phyloP scores from a whole-genome alignment of 306 rosid genomes.

The Mimosa bimucronata region DNA sequence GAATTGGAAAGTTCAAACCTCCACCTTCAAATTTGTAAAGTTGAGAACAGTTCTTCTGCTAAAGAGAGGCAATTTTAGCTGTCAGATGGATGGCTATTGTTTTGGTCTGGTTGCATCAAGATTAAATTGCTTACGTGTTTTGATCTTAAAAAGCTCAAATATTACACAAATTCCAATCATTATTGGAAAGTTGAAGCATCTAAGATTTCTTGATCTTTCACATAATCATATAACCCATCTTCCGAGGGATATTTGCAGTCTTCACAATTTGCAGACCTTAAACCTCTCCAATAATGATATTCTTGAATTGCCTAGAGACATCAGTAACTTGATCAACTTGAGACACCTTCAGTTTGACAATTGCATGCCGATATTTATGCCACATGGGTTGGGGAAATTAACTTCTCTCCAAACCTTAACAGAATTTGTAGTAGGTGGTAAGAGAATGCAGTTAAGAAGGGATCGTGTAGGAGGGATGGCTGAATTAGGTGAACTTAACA shows the following conservation, averaged over 20 bases:
- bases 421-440: not conserved
- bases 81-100: not conserved
- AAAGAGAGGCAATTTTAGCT: not conserved
- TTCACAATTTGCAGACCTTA: not conserved
- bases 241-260: not conserved
- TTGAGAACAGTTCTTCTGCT: not conserved
- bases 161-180: not conserved
- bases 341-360: not conserved
- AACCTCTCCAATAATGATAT: not conserved
- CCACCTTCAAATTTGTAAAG: not conserved
- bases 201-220: constrained; percentile 6
- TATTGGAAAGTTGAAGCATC: not conserved
- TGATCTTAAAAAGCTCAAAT: not conserved
- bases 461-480: not conserved
- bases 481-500: not conserved
- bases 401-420: constrained; percentile 1
- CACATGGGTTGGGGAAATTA: not conserved
- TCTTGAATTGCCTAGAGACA: not conserved
- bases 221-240: not conserved
- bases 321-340: not conserved
- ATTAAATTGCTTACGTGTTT: not conserved
- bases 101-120: not conserved
- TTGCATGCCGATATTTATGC: not conserved
- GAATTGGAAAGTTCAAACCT: not conserved
- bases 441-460: not conserved